Conservation (phyloP, 1,139 yeast species). For the Debaryomyces fabryi region DNA sequence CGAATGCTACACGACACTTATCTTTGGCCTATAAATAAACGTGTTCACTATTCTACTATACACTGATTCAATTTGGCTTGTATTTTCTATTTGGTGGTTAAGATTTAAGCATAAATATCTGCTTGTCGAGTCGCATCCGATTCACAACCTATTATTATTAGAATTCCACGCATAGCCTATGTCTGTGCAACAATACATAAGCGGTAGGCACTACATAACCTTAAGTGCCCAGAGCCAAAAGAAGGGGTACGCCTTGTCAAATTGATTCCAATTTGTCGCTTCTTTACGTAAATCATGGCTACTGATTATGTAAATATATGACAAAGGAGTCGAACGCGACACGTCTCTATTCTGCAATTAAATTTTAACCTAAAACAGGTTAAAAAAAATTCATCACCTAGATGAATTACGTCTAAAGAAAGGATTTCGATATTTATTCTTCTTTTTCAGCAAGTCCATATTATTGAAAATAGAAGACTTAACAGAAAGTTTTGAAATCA, state of each 20-base stretch:
- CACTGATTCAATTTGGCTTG: not conserved
- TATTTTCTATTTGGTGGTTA: not conserved
- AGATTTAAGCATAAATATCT: not conserved
- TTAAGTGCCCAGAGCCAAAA: not conserved
- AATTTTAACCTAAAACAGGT: conserved; percentile 8
- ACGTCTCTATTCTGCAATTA: conserved; percentile 5
- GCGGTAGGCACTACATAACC: not conserved
- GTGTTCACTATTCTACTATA: not conserved
- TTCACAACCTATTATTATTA: not conserved
- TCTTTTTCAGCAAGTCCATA: conserved; percentile 1
- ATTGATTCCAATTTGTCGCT: not conserved
- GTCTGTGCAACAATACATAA: not conserved
- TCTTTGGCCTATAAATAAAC: not conserved
- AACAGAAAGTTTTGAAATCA: not conserved
- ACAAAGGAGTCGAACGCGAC: conserved; percentile 10
- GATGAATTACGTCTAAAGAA: not conserved
- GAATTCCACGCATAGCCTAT: not conserved
- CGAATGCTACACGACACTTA: too few relatives aligned
- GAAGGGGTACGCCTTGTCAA: not conserved
- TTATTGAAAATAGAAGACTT: not conserved
- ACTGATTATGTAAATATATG: conserved; percentile 1
- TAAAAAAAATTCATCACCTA: conserved; percentile 4
- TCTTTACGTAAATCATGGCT: conserved; percentile 2
- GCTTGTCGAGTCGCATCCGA: not conserved
- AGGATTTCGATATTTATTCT: conserved; percentile 1